phyloP scores from a whole-genome alignment of 139 green algal species.

The Desmodesmus armatus region DNA sequence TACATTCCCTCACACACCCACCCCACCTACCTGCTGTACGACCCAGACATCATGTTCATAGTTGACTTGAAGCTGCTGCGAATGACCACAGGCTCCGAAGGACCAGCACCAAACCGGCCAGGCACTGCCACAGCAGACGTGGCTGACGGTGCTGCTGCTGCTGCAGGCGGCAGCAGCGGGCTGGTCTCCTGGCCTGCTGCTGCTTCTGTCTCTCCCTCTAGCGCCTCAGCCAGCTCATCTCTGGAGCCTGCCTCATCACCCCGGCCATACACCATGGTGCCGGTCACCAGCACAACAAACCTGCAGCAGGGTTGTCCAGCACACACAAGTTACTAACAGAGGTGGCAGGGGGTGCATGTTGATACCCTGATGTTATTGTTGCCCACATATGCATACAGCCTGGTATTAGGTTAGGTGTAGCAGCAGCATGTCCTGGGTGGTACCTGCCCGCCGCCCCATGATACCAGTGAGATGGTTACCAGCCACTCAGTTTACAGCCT shows the following conservation, averaged over 20 bases:
- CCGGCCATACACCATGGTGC: constrained; percentile 64
- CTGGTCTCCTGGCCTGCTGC: constrained; percentile 7
- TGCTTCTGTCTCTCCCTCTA: constrained; percentile 32
- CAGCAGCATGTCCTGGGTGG: not conserved
- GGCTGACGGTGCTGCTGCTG: not conserved
- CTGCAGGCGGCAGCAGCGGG: not conserved
- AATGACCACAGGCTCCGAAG: constrained; percentile 4
- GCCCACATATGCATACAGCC: too few species aligned
- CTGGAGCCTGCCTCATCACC: constrained; percentile 56
- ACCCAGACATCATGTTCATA: constrained; percentile 54
- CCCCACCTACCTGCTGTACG: constrained; percentile 59
- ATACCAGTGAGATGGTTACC: not conserved
- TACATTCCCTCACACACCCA: not conserved
- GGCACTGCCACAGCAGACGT: not conserved
- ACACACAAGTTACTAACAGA: too few species aligned
- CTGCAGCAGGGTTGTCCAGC: constrained; percentile 18
- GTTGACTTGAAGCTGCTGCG: constrained; percentile 52
- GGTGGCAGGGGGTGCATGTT: too few species aligned
- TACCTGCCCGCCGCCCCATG: not conserved
- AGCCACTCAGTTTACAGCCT: too few species aligned
- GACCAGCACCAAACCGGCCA: too few species aligned
- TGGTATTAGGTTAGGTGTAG: too few species aligned
- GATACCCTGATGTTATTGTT: too few species aligned
- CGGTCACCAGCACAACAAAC: constrained; percentile 66
- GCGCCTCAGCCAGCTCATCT: constrained; percentile 48